Percentiles rank a stretch among this genome's conserved stretches.
phyloP scores from a whole-genome alignment of 345 rosid species.

The Eucalyptus cloeziana region DNA sequence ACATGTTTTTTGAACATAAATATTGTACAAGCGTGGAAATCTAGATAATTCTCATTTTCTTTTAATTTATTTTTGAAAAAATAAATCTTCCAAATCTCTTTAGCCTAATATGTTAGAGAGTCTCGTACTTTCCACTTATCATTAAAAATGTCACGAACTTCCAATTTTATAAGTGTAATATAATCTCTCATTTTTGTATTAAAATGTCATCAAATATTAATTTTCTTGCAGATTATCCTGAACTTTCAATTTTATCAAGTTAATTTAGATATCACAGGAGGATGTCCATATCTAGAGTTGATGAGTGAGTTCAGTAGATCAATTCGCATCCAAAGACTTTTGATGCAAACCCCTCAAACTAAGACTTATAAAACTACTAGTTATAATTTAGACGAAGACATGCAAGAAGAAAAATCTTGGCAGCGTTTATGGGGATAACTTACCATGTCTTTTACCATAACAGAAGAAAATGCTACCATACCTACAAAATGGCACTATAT shows the following conservation, averaged over 20 bases:
- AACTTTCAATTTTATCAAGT: not conserved
- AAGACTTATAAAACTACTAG: not conserved
- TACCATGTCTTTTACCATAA: not conserved
- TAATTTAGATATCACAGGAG: not conserved
- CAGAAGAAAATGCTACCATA: no score
- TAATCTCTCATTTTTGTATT: not conserved
- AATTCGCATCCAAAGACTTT: not conserved
- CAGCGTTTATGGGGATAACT: not conserved
- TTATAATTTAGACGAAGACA: not conserved
- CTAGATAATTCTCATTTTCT: no score
- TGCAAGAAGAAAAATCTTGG: not conserved
- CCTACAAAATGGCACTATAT: no score
- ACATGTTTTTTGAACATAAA: no score
- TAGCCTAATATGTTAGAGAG: not conserved
- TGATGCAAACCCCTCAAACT: no score
- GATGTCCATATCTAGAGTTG: not conserved
- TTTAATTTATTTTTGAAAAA: no score
- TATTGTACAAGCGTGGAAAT: not conserved
- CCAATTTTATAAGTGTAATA: not conserved
- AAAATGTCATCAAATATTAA: not conserved
- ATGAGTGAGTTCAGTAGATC: not conserved
- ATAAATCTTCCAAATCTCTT: not conserved
- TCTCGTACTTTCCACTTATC: not conserved
- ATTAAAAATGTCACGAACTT: not conserved
- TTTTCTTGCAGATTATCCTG: not conserved